phyloP scores from a whole-genome alignment of 2,329 filamentous ascomycete genomes.

The Fusarium sambucinum region DNA sequence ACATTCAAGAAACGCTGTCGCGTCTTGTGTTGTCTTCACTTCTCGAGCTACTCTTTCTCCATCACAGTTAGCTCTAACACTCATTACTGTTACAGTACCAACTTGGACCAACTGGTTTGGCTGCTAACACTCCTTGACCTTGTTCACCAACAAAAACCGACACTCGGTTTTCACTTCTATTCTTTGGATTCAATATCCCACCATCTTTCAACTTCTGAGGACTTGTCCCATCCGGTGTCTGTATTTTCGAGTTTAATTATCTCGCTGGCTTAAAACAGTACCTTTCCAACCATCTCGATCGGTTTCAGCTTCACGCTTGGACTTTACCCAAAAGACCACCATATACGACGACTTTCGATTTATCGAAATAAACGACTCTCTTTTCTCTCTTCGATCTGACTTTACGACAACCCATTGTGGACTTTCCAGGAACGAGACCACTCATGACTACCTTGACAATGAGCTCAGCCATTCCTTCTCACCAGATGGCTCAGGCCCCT shows the following conservation, averaged over 20 bases:
- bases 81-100: conserved; percentile 49
- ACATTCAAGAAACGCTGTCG: conserved; percentile 46
- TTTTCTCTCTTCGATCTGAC: conserved; percentile 22
- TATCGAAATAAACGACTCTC: conserved; percentile 33
- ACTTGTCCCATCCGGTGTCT: conserved; percentile 36
- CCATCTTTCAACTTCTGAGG: conserved; percentile 19
- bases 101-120: conserved; percentile 68
- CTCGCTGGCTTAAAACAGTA: conserved; percentile 45
- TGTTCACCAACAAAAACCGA: conserved; percentile 31
- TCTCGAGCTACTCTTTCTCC: conserved; percentile 55
- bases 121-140: conserved; percentile 65
- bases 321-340: conserved; percentile 31
- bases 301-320: conserved; percentile 26
- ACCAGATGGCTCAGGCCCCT: conserved; percentile 60
- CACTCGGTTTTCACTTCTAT: conserved; percentile 25
- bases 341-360: conserved; percentile 37
- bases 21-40: conserved; percentile 46
- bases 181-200: conserved; percentile 15
- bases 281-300: conserved; percentile 36
- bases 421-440: conserved; percentile 35
- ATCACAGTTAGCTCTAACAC: conserved; percentile 49
- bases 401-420: conserved; percentile 31
- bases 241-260: conserved; percentile 45
- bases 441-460: conserved; percentile 36
- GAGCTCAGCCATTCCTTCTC: conserved; percentile 61